A percentile compares a stretch with the other conserved stretches of the same genome.
Evolutionary conservation across 768 basidiomycete genomes (phyloP).

Genomic region (Leucosporidium yakuticum): DNA sequence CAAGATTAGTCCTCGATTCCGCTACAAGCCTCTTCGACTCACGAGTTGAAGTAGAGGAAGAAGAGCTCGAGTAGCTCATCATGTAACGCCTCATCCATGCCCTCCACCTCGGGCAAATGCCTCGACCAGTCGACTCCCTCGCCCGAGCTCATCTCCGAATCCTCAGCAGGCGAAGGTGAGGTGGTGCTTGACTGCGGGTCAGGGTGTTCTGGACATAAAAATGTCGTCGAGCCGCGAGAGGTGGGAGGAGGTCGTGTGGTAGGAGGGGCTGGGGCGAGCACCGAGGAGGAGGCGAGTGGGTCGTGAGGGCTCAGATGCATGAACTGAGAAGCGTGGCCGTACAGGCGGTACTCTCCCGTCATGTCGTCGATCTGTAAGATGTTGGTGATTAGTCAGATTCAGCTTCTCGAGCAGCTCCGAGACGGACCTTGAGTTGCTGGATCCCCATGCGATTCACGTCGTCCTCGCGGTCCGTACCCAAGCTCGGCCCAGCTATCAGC

Average conservation of each 20-base stretch:
- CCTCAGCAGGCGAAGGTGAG: not conserved
- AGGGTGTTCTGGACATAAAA: too few species aligned
- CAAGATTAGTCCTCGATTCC: not conserved
- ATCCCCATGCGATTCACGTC: not conserved
- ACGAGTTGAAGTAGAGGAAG: constrained; percentile 28
- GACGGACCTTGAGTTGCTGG: constrained; percentile 11
- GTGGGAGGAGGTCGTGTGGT: too few species aligned
- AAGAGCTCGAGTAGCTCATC: constrained; percentile 20
- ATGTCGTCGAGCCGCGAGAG: too few species aligned
- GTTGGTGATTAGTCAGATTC: not conserved
- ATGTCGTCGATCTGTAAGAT: constrained; percentile 35
- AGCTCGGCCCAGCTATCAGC: too few species aligned
- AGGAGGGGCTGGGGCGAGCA: not conserved
- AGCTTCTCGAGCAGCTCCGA: too few species aligned
- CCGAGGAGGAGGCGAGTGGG: not conserved
- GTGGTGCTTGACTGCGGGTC: not conserved
- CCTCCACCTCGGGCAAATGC: constrained; percentile 9
- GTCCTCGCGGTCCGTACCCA: not conserved
- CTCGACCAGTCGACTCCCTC: constrained; percentile 14
- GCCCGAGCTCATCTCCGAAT: not conserved
- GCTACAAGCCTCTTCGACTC: not conserved
- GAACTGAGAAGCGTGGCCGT: constrained; percentile 33
- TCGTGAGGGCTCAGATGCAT: not conserved
- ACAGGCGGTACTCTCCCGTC: constrained; percentile 38
- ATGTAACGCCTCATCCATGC: constrained; percentile 20